Evolutionary conservation across 495 filamentous ascomycete genomes (phyloP).

Genomic region (Aspergillus haitiensis): DNA sequence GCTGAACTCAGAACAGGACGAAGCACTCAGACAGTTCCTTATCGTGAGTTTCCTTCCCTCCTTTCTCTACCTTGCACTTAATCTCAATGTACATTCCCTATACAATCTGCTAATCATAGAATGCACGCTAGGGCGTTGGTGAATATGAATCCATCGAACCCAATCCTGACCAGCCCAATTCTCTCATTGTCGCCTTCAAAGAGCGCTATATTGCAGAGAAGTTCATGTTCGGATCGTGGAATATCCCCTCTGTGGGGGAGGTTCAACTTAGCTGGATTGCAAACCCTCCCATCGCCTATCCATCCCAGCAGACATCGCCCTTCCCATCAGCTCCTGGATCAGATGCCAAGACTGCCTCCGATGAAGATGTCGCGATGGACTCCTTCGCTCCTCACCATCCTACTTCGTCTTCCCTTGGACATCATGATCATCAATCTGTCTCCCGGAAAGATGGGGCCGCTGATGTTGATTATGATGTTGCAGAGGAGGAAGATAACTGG

Average conservation of each 20-base stretch:
- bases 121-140: conserved; percentile 63
- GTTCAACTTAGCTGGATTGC: conserved; percentile 75
- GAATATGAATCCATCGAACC: conserved; percentile 77
- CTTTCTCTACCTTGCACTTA: too few relatives aligned
- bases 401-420: not conserved
- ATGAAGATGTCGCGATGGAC: conserved; percentile 45
- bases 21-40: conserved; percentile 79
- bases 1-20: conserved; percentile 70
- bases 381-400: conserved; percentile 20
- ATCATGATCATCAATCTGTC: conserved; percentile 21
- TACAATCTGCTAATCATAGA: conserved; percentile 10
- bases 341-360: conserved; percentile 30
- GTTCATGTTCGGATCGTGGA: conserved; percentile 66
- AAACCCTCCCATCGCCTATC: conserved; percentile 37
- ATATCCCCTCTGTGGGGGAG: conserved; percentile 73
- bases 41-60: conserved; percentile 61
- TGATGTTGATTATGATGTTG: conserved; percentile 55
- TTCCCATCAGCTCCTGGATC: conserved; percentile 5
- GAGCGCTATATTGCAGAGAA: conserved; percentile 89
- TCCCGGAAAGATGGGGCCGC: conserved; percentile 25
- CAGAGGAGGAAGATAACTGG: conserved; percentile 53
- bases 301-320: conserved; percentile 15
- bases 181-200: conserved; percentile 74
- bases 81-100: too few relatives aligned
- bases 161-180: conserved; percentile 56